These are phyloP conservation scores for Cornus kousa DNA, from an alignment of 148 eudicot genomes.

Conservation along the genomic window DNA sequence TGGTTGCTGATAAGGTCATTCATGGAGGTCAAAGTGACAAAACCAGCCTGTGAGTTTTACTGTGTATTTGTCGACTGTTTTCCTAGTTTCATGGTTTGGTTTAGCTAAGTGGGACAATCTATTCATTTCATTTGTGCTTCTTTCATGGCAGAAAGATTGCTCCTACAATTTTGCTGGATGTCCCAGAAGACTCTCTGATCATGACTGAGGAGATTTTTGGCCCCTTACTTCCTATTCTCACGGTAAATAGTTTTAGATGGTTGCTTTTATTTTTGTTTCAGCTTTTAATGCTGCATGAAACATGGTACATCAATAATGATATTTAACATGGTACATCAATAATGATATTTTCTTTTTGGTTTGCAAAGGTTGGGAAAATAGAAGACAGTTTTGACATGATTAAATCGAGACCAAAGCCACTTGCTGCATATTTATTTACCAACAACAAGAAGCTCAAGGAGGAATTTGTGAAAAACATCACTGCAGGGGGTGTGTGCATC, in stretches of 20 bases:
- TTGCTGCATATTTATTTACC: constrained; percentile 66
- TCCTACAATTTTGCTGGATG: constrained; percentile 63
- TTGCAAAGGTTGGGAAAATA: constrained; percentile 43
- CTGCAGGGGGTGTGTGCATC: constrained; percentile 53
- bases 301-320: background rate
- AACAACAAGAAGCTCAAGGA: constrained; percentile 50
- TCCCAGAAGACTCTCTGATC: constrained; percentile 54
- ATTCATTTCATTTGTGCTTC: background rate
- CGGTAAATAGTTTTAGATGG: constrained; percentile 28
- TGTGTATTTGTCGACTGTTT: background rate
- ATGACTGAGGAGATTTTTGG: constrained; percentile 80
- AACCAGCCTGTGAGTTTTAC: constrained; percentile 39
- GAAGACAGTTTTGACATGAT: constrained; percentile 47
- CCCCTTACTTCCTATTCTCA: constrained; percentile 68
- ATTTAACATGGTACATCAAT: background rate
- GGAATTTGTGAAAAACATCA: constrained; percentile 39
- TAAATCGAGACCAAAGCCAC: constrained; percentile 55
- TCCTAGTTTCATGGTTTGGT: background rate
- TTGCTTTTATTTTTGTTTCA: background rate
- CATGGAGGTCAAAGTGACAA: constrained; percentile 57
- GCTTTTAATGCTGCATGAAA: background rate
- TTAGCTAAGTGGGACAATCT: background rate
- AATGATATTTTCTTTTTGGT: constrained; percentile 1
- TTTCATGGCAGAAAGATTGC: constrained; percentile 47
- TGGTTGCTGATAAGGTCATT: constrained; percentile 47